Percentiles rank a stretch among this genome's conserved stretches.
These are phyloP conservation scores for Backusella westeae DNA, from an alignment of 192 early-diverging fungal species.

Conservation along the genomic window DNA sequence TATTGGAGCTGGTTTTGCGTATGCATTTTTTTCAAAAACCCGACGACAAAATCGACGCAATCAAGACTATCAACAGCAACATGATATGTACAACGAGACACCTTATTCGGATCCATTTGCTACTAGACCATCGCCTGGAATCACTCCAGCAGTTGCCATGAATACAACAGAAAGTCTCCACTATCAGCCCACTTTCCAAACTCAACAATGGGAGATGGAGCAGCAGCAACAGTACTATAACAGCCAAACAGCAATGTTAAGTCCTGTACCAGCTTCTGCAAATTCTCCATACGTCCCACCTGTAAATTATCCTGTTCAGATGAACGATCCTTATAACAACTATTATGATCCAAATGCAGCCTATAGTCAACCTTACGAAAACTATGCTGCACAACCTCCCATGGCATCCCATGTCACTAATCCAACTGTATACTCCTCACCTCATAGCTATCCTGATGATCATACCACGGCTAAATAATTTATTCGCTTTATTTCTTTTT, in stretches of 20 bases:
- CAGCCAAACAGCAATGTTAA: background rate
- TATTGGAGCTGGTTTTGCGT: constrained; percentile 36
- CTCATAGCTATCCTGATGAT: background rate
- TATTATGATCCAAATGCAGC: constrained; percentile 7
- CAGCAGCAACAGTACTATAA: background rate
- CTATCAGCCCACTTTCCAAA: background rate
- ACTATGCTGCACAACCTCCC: background rate
- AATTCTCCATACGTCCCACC: background rate
- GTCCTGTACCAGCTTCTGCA: background rate
- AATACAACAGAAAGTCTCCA: background rate
- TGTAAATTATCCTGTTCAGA: background rate
- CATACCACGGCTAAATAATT: background rate
- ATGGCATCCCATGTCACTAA: background rate
- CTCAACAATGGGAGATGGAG: constrained; percentile 6
- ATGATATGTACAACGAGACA: background rate
- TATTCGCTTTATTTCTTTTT: background rate
- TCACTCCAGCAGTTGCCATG: background rate
- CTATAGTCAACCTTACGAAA: constrained; percentile 1
- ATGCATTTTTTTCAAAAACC: constrained; percentile 40
- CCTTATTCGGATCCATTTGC: background rate
- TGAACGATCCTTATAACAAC: background rate
- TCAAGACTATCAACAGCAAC: constrained; percentile 13
- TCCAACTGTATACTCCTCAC: background rate
- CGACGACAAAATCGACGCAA: constrained; percentile 30
- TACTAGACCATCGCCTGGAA: background rate